Conservation (phyloP, 108 stramenopile species). For the Chaetoceros tenuissimus region DNA sequence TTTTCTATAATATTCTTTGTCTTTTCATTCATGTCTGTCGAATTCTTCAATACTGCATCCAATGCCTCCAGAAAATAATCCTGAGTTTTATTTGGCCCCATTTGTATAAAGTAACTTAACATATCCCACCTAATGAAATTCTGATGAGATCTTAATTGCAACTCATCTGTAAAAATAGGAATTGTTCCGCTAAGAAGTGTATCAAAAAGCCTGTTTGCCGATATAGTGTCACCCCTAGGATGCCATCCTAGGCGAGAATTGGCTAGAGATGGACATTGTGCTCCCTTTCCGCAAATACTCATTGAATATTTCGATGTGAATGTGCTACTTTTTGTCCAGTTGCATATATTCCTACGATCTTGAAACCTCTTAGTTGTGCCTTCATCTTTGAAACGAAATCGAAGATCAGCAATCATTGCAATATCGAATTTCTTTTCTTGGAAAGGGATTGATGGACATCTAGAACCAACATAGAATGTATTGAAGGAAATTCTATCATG, state of each 20-base stretch:
- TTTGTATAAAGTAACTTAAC: no score
- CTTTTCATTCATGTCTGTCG: no score
- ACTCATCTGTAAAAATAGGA: constrained; percentile 1
- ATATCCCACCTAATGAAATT: no score
- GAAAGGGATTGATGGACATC: background rate
- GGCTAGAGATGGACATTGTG: constrained; percentile 5
- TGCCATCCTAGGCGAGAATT: background rate
- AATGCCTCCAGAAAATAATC: no score
- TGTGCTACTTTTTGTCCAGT: constrained; percentile 1
- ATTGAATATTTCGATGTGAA: no score
- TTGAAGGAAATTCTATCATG: no score
- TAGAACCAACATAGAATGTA: constrained; percentile 5
- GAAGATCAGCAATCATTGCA: constrained; percentile 3
- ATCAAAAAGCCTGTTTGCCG: constrained; percentile 4
- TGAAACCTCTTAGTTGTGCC: background rate
- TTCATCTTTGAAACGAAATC: no score
- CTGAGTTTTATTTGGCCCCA: no score
- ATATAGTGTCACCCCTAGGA: constrained; percentile 2
- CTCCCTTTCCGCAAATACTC: constrained; percentile 1
- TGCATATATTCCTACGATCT: constrained; percentile 1
- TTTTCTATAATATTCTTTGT: background rate
- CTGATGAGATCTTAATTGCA: background rate
- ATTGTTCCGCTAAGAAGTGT: constrained; percentile 5
- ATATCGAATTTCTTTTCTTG: constrained; percentile 2
- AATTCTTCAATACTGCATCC: no score